These are phyloP conservation scores for Hyaloperonospora arabidopsidis DNA, from an alignment of 352 stramenopile species.

Conservation along the genomic window DNA sequence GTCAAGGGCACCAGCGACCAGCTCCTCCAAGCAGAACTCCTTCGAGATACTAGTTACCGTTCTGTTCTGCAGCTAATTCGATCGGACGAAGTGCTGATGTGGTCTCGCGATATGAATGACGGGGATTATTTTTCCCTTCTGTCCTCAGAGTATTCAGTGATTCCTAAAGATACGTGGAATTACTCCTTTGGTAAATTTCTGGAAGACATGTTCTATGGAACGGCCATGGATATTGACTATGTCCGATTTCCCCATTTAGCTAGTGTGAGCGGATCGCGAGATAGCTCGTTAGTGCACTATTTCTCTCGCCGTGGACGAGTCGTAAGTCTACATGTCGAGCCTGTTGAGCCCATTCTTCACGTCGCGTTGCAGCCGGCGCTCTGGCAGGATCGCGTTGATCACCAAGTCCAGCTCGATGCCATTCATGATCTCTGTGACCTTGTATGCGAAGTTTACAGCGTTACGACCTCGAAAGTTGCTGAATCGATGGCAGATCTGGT, in stretches of 20 bases:
- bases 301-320: constrained; percentile 67
- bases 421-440: constrained; percentile 71
- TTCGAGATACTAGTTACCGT: constrained; percentile 58
- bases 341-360: constrained; percentile 72
- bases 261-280: constrained; percentile 46
- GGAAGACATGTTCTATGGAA: constrained; percentile 80
- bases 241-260: constrained; percentile 56
- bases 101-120: constrained; percentile 36
- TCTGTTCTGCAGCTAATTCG: constrained; percentile 49
- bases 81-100: constrained; percentile 62
- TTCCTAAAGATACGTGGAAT: constrained; percentile 68
- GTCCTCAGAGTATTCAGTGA: constrained; percentile 46
- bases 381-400: constrained; percentile 76
- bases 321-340: constrained; percentile 71
- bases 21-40: constrained; percentile 41
- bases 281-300: constrained; percentile 65
- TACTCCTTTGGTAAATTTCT: constrained; percentile 86
- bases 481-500: constrained; percentile 71
- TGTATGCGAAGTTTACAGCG: constrained; percentile 59
- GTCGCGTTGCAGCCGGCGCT: constrained; percentile 74
- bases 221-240: constrained; percentile 64
- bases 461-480: constrained; percentile 71
- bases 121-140: constrained; percentile 18
- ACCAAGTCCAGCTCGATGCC: constrained; percentile 49
- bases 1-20: constrained; percentile 57